phyloP scores from a whole-genome alignment of 176 grass and related monocot genomes.

The Oryza punctata region DNA sequence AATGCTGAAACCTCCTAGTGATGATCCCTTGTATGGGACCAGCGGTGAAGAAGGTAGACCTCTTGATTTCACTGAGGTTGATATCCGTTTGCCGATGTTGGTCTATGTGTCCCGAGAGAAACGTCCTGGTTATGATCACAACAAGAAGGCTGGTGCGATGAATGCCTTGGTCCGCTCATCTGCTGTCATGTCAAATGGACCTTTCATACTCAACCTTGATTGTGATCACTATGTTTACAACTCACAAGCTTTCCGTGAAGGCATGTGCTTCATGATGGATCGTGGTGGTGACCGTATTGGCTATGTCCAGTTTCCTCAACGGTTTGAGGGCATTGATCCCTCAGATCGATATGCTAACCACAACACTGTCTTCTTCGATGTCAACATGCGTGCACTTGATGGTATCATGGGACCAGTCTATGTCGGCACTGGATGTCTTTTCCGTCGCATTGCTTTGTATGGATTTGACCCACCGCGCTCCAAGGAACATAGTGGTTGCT shows the following conservation, averaged over 20 bases:
- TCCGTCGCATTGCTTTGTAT: conserved; percentile 87
- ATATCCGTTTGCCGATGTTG: conserved; percentile 90
- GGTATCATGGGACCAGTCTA: conserved; percentile 93
- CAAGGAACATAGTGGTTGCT: conserved; percentile 80
- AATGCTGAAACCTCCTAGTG: conserved; percentile 93
- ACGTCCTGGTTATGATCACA: conserved; percentile 97
- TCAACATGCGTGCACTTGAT: conserved; percentile 91
- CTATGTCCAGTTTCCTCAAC: conserved; percentile 95
- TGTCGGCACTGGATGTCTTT: conserved; percentile 90
- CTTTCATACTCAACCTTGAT: conserved; percentile 97
- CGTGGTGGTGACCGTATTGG: conserved; percentile 90
- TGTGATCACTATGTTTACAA: conserved; percentile 99
- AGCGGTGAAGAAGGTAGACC: conserved; percentile 58
- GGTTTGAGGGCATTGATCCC: conserved; percentile 97
- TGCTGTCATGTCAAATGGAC: conserved; percentile 98
- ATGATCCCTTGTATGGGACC: conserved; percentile 71
- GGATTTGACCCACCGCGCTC: conserved; percentile 94
- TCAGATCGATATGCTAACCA: conserved; percentile 98
- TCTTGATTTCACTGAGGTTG: conserved; percentile 79
- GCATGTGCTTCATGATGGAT: conserved; percentile 99
- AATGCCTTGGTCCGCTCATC: conserved; percentile 92
- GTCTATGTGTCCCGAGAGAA: conserved; percentile 97
- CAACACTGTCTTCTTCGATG: conserved; percentile 98
- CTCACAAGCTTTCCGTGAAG: conserved; percentile 90
- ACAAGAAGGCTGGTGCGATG: conserved; percentile 99